Evolutionary conservation across 2,329 filamentous ascomycete species (phyloP).

Genomic region (Epichloe hybrida): DNA sequence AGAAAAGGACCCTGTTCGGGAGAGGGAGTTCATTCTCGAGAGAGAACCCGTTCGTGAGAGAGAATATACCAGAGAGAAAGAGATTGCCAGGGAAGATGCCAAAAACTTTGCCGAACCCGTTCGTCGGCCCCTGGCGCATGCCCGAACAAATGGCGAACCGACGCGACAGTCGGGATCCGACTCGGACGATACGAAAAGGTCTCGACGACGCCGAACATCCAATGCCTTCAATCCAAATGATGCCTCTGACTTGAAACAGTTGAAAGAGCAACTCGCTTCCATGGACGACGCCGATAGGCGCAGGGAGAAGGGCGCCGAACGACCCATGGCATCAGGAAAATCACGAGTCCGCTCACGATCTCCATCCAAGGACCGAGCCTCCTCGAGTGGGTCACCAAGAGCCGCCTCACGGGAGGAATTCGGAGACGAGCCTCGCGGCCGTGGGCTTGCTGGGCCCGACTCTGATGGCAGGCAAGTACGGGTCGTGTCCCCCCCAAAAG

Average conservation of each 20-base stretch:
- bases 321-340: slow-evolving; percentile 2
- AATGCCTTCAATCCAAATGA: slow-evolving; percentile 40
- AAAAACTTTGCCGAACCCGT: slow-evolving; percentile 14
- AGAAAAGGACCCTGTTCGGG: slow-evolving; percentile 8
- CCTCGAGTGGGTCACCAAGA: slow-evolving; percentile 7
- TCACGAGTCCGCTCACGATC: slow-evolving; percentile 9
- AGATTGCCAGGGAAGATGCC: not conserved
- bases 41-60: slow-evolving; percentile 18
- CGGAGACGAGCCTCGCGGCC: slow-evolving; percentile 25
- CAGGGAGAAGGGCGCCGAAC: slow-evolving; percentile 4
- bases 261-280: slow-evolving; percentile 37
- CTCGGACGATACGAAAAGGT: slow-evolving; percentile 28
- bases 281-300: slow-evolving; percentile 18
- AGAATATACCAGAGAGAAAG: slow-evolving; percentile 22
- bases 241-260: slow-evolving; percentile 31
- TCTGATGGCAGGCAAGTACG: slow-evolving; percentile 38
- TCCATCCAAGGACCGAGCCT: slow-evolving; percentile 7
- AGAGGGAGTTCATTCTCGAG: slow-evolving; percentile 4
- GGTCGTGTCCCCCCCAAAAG: slow-evolving; percentile 57
- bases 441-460: slow-evolving; percentile 22
- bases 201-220: slow-evolving; percentile 25
- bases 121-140: not conserved
- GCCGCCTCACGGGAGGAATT: not conserved
- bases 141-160: slow-evolving; percentile 17
- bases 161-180: slow-evolving; percentile 20